These are phyloP conservation scores for Trichaptum fuscoviolaceum DNA, from an alignment of 768 basidiomycete genomes.

Conservation along the genomic window DNA sequence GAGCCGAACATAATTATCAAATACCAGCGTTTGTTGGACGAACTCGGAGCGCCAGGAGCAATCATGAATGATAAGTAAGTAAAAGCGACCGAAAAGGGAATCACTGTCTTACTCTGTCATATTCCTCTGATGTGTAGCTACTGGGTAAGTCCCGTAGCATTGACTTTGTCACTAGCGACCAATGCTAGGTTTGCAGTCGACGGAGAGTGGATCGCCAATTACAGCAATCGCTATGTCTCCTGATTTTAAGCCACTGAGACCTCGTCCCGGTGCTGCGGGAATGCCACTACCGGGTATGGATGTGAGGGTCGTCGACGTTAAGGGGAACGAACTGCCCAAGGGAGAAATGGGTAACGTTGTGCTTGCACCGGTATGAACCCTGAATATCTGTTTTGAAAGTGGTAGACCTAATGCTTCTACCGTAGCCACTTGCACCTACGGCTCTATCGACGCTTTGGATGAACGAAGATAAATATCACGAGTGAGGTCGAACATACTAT, in stretches of 20 bases:
- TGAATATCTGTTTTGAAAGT: background rate
- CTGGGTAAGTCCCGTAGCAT: background rate
- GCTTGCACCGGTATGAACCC: background rate
- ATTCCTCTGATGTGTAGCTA: background rate
- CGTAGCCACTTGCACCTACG: slow-evolving; percentile 1
- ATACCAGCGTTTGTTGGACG: background rate
- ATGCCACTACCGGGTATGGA: slow-evolving; percentile 3
- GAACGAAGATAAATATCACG: slow-evolving; percentile 3
- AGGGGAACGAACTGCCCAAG: background rate
- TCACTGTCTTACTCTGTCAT: background rate
- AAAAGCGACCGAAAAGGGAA: background rate
- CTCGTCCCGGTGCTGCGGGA: slow-evolving; percentile 1
- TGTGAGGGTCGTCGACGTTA: background rate
- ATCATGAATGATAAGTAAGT: slow-evolving; percentile 3
- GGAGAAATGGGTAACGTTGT: slow-evolving; percentile 4
- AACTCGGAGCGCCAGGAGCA: background rate
- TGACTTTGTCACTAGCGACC: background rate
- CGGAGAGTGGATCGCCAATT: background rate
- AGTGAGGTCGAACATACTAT: background rate
- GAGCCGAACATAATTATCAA: slow-evolving; percentile 4
- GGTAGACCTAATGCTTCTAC: background rate
- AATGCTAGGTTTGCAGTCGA: background rate
- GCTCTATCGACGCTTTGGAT: background rate
- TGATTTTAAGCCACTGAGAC: background rate
- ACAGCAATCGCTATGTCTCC: background rate